Percentiles rank a stretch among this genome's conserved stretches.
phyloP scores from a whole-genome alignment of 129 eudicot genomes.

The Chrysanthemum seticuspe region DNA sequence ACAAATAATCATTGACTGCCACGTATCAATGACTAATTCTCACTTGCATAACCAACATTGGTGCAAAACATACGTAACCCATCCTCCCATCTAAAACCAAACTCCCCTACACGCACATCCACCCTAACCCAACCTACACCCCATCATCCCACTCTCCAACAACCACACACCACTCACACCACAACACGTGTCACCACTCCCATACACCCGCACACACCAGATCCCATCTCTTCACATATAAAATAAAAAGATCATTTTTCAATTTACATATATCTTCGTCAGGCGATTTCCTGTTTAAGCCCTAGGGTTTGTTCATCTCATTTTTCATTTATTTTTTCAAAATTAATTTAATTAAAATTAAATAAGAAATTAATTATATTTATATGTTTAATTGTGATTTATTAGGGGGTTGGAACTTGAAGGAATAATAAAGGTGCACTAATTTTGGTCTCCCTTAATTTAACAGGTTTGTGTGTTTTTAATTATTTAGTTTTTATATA shows the following conservation, averaged over 20 bases:
- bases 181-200: background rate
- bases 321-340: no score
- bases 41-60: background rate
- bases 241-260: constrained; percentile 17
- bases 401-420: constrained; percentile 20
- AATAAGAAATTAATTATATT: background rate
- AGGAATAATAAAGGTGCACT: constrained; percentile 8
- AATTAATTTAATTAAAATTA: no score
- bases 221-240: constrained; percentile 3
- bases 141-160: background rate
- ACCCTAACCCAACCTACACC: background rate
- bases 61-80: constrained; percentile 21
- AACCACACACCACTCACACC: background rate
- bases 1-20: background rate
- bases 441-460: constrained; percentile 15
- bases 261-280: constrained; percentile 12
- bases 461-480: constrained; percentile 15
- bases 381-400: constrained; percentile 7
- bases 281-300: constrained; percentile 28
- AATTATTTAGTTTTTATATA: background rate
- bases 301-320: constrained; percentile 22
- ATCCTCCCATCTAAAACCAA: background rate
- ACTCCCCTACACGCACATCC: constrained; percentile 23
- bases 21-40: background rate
- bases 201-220: background rate